These are phyloP conservation scores for Rubus parviflorus DNA, from an alignment of 306 rosid genomes.

Conservation along the genomic window DNA sequence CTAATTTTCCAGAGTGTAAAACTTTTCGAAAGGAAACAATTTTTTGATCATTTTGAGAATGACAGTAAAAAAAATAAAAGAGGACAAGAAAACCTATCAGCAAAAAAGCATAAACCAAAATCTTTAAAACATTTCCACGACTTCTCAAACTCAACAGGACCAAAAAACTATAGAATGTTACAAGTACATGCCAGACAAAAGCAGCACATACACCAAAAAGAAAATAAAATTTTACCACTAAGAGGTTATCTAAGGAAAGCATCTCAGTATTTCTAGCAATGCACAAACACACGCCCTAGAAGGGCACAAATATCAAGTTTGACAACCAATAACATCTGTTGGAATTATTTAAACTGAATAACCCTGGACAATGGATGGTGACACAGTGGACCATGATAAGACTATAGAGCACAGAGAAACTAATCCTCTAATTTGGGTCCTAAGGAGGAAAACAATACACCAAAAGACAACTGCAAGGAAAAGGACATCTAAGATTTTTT, in stretches of 20 bases:
- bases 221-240: background rate
- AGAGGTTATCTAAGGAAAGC: background rate
- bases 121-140: background rate
- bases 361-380: background rate
- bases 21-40: too few species aligned
- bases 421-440: slow-evolving; percentile 11
- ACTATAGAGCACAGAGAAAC: slow-evolving; percentile 5
- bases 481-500: slow-evolving; percentile 36
- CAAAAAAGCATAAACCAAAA: background rate
- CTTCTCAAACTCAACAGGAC: background rate
- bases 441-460: background rate
- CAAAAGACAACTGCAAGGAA: slow-evolving; percentile 20
- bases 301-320: background rate
- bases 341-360: background rate
- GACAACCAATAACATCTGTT: slow-evolving; percentile 1
- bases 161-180: background rate
- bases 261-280: background rate
- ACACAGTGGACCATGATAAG: background rate
- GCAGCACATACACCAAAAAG: background rate
- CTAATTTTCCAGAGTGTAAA: background rate
- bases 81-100: background rate
- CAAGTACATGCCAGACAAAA: background rate
- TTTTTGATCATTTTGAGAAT: too few species aligned
- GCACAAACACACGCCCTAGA: slow-evolving; percentile 2
- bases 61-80: too few species aligned